Evolutionary conservation across 2,329 filamentous ascomycete genomes (phyloP).

Genomic region (Blumeria graminis): DNA sequence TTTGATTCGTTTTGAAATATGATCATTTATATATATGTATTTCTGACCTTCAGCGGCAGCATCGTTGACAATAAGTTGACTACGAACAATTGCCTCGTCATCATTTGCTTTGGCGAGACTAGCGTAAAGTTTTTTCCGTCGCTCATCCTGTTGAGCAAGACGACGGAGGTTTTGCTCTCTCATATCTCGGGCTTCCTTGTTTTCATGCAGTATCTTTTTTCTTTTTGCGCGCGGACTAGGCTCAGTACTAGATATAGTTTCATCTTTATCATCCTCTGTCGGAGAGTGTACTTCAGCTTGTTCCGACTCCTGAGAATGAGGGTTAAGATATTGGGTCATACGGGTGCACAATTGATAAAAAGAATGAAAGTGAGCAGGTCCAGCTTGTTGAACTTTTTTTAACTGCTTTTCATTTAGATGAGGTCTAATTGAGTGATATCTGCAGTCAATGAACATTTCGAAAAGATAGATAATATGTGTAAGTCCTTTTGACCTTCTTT

Average conservation of each 20-base stretch:
- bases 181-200: slow-evolving; percentile 22
- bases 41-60: slow-evolving; percentile 33
- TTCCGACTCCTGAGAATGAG: not conserved
- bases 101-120: slow-evolving; percentile 21
- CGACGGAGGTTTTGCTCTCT: slow-evolving; percentile 31
- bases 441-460: slow-evolving; percentile 14
- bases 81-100: slow-evolving; percentile 20
- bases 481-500: not conserved
- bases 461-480: slow-evolving; percentile 8
- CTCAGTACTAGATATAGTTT: not conserved
- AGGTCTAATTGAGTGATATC: slow-evolving; percentile 3
- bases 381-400: not conserved
- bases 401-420: not conserved
- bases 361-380: slow-evolving; percentile 1
- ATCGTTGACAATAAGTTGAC: slow-evolving; percentile 38
- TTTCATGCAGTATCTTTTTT: slow-evolving; percentile 21
- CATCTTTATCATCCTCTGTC: slow-evolving; percentile 2
- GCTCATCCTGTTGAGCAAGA: slow-evolving; percentile 27
- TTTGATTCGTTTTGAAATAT: slow-evolving; percentile 44
- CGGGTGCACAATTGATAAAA: slow-evolving; percentile 5
- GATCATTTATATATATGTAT: slow-evolving; percentile 37
- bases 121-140: slow-evolving; percentile 22
- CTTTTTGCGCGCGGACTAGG: slow-evolving; percentile 5
- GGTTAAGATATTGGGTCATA: slow-evolving; percentile 3
- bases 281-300: not conserved